Evolutionary conservation across 306 rosid species (phyloP), one percentile per base, ranked within the genome.

Genomic region (Sicyos baderoa): DNA sequence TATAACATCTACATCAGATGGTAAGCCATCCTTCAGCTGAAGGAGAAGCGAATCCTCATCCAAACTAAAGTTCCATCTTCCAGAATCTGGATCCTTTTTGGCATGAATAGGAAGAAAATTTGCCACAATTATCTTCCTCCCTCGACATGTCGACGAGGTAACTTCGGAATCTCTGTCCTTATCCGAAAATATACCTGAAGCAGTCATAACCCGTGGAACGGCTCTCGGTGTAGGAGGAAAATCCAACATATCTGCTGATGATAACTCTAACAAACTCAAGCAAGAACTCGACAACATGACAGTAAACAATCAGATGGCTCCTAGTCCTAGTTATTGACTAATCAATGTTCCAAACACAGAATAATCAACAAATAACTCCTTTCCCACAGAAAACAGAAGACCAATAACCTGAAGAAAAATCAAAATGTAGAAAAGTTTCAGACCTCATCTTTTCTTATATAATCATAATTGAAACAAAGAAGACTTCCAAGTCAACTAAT

Each of bases 31-130:
- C 76, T 79, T 86, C 54, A 89, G 73, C 74, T 87, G 95, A 72
- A 84, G 70, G 3, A 45, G 74, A 73, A 91, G 76, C 29, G 92
- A 58, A 79, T 91, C 97, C 76, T 91, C 92, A 10, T 87, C 90
- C 29, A 82, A 79, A 69, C 88, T 83, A 58, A 91, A 91, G 77
- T 72, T 59, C 96, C 96, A 89, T 61, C 49, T 76, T 51, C 90
- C 89, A 8, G 91, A 78, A 32, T 56, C 54, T 32, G 71, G 19
- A 80, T 89, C 97, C 79, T 74, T 86, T 18, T 79, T 72, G 19
- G 89, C 82, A 78, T 86, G 72, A 27, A 91, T 62, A 74, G 97
- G 97, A 75, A 91, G 90, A 75, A 79, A 84, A 68, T 81, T 82
- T 16, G 97, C 75, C 73, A 89, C 95, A 49, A 91, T 19, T 29